phyloP scores from a whole-genome alignment of 441 rosid genomes.

The Euphorbia schlechtendalii region DNA sequence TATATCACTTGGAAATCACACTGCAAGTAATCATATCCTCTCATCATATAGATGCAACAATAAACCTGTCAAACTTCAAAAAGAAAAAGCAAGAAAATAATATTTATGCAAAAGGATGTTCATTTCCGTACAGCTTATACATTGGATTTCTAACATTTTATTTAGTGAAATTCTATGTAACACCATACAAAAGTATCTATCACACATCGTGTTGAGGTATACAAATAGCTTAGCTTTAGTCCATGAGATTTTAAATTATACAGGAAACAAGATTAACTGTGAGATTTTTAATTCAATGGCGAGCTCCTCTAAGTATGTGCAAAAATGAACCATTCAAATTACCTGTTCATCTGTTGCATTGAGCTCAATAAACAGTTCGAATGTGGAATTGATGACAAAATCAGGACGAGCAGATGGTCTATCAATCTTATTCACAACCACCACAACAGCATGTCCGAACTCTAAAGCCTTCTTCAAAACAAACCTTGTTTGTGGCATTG shows the following conservation, averaged over 20 bases:
- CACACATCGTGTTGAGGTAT: conserved; percentile 5
- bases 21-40: conserved; percentile 31
- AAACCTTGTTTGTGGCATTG: conserved; percentile 98
- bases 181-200: neutral
- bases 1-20: conserved; percentile 97
- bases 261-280: neutral
- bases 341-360: conserved; percentile 99
- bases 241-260: neutral
- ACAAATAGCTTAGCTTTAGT: no score
- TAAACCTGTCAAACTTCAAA: conserved; percentile 4
- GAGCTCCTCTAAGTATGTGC: neutral
- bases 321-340: conserved; percentile 1
- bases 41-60: neutral
- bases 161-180: neutral
- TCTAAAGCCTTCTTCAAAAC: conserved; percentile 97
- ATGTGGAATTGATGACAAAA: conserved; percentile 86
- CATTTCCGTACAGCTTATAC: neutral
- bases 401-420: conserved; percentile 97
- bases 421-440: conserved; percentile 95
- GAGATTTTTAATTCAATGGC: conserved; percentile 4
- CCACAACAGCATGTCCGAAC: conserved; percentile 93
- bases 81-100: neutral
- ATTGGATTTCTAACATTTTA: neutral
- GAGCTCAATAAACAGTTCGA: conserved; percentile 89
- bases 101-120: neutral